Conservation (phyloP, 2,329 filamentous ascomycete genomes). For the Aspergillus candidus region DNA sequence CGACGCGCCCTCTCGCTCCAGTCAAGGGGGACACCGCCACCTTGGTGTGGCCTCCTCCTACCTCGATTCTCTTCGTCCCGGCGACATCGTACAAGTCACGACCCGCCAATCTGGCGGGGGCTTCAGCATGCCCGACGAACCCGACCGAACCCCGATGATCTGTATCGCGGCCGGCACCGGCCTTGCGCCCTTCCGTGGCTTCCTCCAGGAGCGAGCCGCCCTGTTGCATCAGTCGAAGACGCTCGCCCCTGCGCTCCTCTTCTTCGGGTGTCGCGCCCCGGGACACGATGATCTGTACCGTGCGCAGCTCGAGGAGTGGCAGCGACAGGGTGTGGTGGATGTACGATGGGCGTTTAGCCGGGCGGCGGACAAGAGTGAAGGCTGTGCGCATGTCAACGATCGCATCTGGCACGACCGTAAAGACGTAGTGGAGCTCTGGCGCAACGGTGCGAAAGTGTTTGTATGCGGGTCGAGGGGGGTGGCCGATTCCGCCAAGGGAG, state of each 20-base stretch:
- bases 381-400: conserved; percentile 7
- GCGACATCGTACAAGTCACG: conserved; percentile 19
- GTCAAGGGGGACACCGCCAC: conserved; percentile 44
- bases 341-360: background rate
- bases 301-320: background rate
- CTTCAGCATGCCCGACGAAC: conserved; percentile 30
- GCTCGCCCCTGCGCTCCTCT: conserved; percentile 28
- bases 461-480: conserved; percentile 27
- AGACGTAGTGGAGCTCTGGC: background rate
- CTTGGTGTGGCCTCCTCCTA: conserved; percentile 58
- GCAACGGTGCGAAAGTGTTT: background rate
- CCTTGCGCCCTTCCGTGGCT: conserved; percentile 57
- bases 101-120: conserved; percentile 24
- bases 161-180: conserved; percentile 44
- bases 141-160: conserved; percentile 28
- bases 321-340: background rate
- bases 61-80: conserved; percentile 40
- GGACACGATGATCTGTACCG: background rate
- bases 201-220: conserved; percentile 51
- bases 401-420: background rate
- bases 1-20: conserved; percentile 46
- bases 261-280: conserved; percentile 39
- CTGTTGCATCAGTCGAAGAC: conserved; percentile 28
- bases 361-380: background rate
- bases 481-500: too few relatives aligned